These are phyloP conservation scores for Plasmodium gonderi DNA, from an alignment of 169 alveolate species.

Conservation along the genomic window DNA sequence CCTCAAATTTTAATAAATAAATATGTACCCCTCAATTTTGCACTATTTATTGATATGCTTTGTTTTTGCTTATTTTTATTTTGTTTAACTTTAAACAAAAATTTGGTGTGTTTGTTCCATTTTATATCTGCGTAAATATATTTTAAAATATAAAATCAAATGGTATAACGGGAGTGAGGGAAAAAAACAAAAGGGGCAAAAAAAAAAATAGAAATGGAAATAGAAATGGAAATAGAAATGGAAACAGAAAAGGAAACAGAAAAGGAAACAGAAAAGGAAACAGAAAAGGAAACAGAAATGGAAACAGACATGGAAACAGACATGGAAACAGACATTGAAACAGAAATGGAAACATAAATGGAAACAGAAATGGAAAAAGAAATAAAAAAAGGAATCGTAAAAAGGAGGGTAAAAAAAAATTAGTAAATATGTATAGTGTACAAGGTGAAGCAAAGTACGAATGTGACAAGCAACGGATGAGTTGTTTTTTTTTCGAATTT, in stretches of 20 bases:
- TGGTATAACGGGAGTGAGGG: neutral
- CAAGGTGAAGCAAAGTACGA: no score
- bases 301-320: no score
- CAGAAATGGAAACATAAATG: no score
- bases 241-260: neutral
- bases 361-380: no score
- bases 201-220: neutral
- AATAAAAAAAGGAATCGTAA: no score
- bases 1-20: neutral
- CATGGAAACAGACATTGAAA: no score
- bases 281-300: no score
- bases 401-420: no score
- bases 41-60: neutral
- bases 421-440: no score
- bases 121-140: neutral
- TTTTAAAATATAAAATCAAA: neutral
- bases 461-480: no score
- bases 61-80: neutral
- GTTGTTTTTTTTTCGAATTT: no score
- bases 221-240: neutral
- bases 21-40: neutral
- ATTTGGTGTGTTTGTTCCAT: neutral
- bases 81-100: slow-evolving; percentile 28
- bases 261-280: neutral
- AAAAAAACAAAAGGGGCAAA: neutral